Evolutionary conservation across 345 rosid species (phyloP).

Genomic region (Salix caprea): DNA sequence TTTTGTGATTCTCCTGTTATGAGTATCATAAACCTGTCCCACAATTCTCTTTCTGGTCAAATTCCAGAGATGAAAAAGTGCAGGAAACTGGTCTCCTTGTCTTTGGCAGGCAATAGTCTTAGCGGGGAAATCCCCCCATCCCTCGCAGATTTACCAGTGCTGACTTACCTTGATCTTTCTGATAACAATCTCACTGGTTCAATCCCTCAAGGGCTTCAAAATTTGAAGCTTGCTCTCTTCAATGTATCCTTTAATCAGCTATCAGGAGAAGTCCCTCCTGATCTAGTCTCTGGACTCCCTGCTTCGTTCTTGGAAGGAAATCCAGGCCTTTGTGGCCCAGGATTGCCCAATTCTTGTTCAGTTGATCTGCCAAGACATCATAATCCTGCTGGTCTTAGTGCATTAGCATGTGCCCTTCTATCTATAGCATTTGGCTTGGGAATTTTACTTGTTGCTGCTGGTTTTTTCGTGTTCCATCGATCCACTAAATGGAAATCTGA

Average conservation of each 20-base stretch:
- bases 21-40: slow-evolving; percentile 82
- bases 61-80: slow-evolving; percentile 80
- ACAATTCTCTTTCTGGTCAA: slow-evolving; percentile 60
- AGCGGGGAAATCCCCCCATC: slow-evolving; percentile 63
- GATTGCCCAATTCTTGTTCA: slow-evolving; percentile 60
- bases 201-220: slow-evolving; percentile 69
- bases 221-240: slow-evolving; percentile 87
- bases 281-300: slow-evolving; percentile 79
- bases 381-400: slow-evolving; percentile 26
- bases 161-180: slow-evolving; percentile 90
- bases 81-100: slow-evolving; percentile 79
- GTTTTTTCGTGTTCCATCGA: slow-evolving; percentile 45
- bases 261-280: slow-evolving; percentile 56
- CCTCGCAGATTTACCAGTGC: slow-evolving; percentile 69
- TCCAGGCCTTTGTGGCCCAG: slow-evolving; percentile 76
- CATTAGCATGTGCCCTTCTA: slow-evolving; percentile 51
- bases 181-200: slow-evolving; percentile 74
- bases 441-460: slow-evolving; percentile 46
- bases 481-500: slow-evolving; percentile 50
- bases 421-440: slow-evolving; percentile 60
- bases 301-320: slow-evolving; percentile 91
- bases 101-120: slow-evolving; percentile 66
- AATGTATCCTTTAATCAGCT: slow-evolving; percentile 75
- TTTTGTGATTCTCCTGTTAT: slow-evolving; percentile 87
- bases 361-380: slow-evolving; percentile 38